A percentile compares a stretch with the other conserved stretches of the same genome.
Evolutionary conservation across 805 yeast species (phyloP).

Genomic region (Hanseniaspora nectarophila): DNA sequence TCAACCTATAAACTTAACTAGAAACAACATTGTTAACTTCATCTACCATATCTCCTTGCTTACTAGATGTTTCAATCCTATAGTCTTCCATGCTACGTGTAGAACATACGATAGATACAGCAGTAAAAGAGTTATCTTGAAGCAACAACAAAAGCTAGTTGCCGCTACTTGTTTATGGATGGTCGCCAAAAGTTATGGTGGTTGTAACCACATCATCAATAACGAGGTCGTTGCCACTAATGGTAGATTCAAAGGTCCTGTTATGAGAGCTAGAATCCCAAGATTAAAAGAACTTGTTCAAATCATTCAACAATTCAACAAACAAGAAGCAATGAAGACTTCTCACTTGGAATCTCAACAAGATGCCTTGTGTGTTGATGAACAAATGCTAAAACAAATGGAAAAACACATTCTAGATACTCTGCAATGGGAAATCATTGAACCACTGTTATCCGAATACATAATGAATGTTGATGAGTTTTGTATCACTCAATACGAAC

Average conservation of each 20-base stretch:
- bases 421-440: conserved; percentile 59
- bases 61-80: conserved; percentile 48
- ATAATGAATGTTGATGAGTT: conserved; percentile 33
- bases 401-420: conserved; percentile 62
- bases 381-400: conserved; percentile 57
- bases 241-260: conserved; percentile 55
- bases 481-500: conserved; percentile 33
- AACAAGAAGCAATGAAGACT: conserved; percentile 41
- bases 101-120: conserved; percentile 83
- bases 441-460: conserved; percentile 47
- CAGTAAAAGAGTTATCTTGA: conserved; percentile 69
- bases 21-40: conserved; percentile 69
- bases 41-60: conserved; percentile 57
- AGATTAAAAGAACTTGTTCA: conserved; percentile 58
- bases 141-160: conserved; percentile 79
- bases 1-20: conserved; percentile 43
- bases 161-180: conserved; percentile 90
- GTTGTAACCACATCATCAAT: conserved; percentile 55
- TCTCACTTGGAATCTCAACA: conserved; percentile 23
- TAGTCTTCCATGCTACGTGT: conserved; percentile 55
- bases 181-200: conserved; percentile 73
- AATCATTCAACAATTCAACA: conserved; percentile 10
- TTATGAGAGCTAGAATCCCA: conserved; percentile 64
- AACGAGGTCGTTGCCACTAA: conserved; percentile 40
- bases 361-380: conserved; percentile 33